A percentile compares a stretch with the other conserved stretches of the same genome.
Evolutionary conservation across 306 rosid genomes (phyloP).

Genomic region (Vachellia collinsii): DNA sequence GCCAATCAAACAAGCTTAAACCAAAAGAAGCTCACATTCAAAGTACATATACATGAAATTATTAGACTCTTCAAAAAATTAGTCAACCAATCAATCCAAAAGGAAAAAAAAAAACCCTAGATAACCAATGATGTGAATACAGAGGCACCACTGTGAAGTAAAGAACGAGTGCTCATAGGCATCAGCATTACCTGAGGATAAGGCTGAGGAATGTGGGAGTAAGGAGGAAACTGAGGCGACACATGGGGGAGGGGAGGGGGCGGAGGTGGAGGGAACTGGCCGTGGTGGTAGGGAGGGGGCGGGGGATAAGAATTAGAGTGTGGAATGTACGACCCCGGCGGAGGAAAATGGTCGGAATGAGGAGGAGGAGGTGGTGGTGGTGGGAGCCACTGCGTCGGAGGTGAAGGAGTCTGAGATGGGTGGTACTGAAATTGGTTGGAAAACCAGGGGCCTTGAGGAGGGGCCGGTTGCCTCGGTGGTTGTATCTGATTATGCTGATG

Average conservation of each 20-base stretch:
- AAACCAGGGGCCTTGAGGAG: slow-evolving; percentile 73
- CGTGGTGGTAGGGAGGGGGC: slow-evolving; percentile 55
- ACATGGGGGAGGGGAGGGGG: slow-evolving; percentile 48
- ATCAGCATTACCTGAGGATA: slow-evolving; percentile 61
- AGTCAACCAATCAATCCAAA: not conserved
- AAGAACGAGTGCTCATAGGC: not conserved
- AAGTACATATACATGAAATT: not conserved
- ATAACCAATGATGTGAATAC: not conserved
- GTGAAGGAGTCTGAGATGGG: slow-evolving; percentile 70
- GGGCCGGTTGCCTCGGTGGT: slow-evolving; percentile 49
- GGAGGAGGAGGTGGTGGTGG: slow-evolving; percentile 52
- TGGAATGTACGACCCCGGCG: slow-evolving; percentile 46
- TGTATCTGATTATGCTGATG: slow-evolving; percentile 40
- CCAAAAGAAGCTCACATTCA: not conserved
- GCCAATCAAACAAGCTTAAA: not conserved
- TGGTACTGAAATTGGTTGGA: slow-evolving; percentile 78
- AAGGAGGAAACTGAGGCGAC: slow-evolving; percentile 57
- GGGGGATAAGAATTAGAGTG: slow-evolving; percentile 63
- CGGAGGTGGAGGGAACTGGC: slow-evolving; percentile 62
- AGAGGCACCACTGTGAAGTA: not conserved
- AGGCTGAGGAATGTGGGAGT: slow-evolving; percentile 68
- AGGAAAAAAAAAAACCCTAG: slow-evolving; percentile 32
- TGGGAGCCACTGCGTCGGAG: slow-evolving; percentile 79
- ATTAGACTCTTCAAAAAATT: not conserved
- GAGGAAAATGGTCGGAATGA: slow-evolving; percentile 46